Evolutionary conservation across 805 yeast genomes (phyloP), one percentile per base, ranked within the genome.

Genomic region (Saturnispora quitensis): DNA sequence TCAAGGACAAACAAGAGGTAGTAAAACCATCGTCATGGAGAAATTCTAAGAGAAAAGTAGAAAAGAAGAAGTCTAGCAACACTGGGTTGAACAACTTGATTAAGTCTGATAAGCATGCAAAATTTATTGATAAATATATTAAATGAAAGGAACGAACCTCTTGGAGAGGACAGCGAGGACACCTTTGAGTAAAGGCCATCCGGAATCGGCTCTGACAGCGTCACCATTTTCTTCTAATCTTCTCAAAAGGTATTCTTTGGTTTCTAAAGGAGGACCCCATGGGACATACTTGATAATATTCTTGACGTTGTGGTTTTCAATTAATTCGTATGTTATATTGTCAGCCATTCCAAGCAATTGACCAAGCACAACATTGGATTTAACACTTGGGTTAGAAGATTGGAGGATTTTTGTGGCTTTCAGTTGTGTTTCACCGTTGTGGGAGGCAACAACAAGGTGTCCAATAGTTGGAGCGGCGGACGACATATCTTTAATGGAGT

Each of bases 321-420:
- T 79, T 62, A 90, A 75, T 58, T 86, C 88, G 65, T 77, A 76
- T 25, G 97, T 88, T 55, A 87, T 78, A 61, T 85, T 84, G 68
- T 90, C 98, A 48, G 96, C 95, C 97, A 90, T 91, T 36, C 98
- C 98, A 64, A 91, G 73, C 57, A 90, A 77, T 72, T 91, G 97
- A 43, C 91, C 98, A 59, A 89, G 74, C 7, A 86, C 89, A 25
- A 90, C 85, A 58, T 86, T 86, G 45, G 81, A 71, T 54, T 70
- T 71, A 28, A 65, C 70, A 59, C 59, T 65, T 63, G 49, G 40
- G 34, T 52, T 31, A 1, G 52, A 8, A 4, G 24, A 10, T 40
- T 66, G 62, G 47, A 87, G 66, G 54, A 80, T 69, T 50, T 78
- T 72, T 25, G 91, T 81, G 13, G 88, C 93, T 60, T 79, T 71